A percentile compares a stretch with the other conserved stretches of the same genome.
Evolutionary conservation across 768 basidiomycete species (phyloP).

Genomic region (Hemileccinum impolitum): DNA sequence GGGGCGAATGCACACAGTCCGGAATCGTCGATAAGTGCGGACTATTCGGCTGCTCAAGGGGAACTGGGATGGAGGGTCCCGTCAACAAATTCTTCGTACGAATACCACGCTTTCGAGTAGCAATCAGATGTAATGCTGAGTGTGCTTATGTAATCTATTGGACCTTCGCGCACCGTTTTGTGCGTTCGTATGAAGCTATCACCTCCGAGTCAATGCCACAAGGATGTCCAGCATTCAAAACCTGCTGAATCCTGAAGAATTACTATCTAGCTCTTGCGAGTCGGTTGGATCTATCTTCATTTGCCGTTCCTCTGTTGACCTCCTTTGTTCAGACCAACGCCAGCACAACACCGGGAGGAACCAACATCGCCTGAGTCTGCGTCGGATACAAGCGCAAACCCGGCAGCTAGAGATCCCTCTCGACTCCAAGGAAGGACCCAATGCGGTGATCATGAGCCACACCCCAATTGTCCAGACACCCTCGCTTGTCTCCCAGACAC

Average conservation of each 20-base stretch:
- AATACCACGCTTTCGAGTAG: conserved; percentile 15
- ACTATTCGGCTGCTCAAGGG: conserved; percentile 17
- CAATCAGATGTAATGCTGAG: conserved; percentile 19
- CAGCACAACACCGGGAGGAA: conserved; percentile 22
- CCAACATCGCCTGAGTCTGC: conserved; percentile 34
- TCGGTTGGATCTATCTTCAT: conserved; percentile 27
- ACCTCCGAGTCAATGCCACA: conserved; percentile 23
- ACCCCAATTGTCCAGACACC: conserved; percentile 75
- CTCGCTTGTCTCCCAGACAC: conserved; percentile 78
- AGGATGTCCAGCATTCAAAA: conserved; percentile 56
- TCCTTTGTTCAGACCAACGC: conserved; percentile 28
- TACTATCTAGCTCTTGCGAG: conserved; percentile 38
- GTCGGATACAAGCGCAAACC: conserved; percentile 32
- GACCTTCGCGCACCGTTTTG: conserved; percentile 21
- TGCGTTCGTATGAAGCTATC: conserved; percentile 7
- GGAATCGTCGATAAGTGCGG: conserved; percentile 10
- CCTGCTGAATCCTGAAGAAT: conserved; percentile 54
- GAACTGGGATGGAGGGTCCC: conserved; percentile 22
- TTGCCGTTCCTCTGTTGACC: conserved; percentile 13
- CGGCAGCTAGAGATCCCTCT: conserved; percentile 21
- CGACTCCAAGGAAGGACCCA: conserved; percentile 21
- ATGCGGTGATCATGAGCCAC: conserved; percentile 51
- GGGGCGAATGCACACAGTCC: not conserved
- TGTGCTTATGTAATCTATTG: conserved; percentile 28
- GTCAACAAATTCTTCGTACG: conserved; percentile 17